phyloP scores from a whole-genome alignment of 495 filamentous ascomycete genomes.

The Aspergillus wentii region DNA sequence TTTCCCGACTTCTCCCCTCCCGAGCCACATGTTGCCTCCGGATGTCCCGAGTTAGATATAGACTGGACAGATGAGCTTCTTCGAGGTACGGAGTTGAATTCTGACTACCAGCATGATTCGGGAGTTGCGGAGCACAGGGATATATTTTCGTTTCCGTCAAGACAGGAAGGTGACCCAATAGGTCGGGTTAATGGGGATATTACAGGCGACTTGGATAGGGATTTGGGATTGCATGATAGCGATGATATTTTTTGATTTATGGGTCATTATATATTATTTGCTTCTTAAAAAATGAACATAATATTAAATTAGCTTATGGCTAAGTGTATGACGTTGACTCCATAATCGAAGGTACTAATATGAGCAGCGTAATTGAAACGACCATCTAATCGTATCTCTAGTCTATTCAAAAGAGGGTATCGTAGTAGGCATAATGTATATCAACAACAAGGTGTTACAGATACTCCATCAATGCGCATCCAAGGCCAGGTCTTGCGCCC shows the following conservation, averaged over 20 bases:
- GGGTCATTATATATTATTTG: too few relatives aligned
- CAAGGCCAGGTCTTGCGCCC: too few relatives aligned
- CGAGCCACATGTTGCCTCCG: conserved; percentile 2
- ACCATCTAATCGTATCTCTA: too few relatives aligned
- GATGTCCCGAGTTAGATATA: conserved; percentile 16
- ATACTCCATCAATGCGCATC: too few relatives aligned
- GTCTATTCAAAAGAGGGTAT: too few relatives aligned
- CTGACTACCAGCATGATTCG: conserved; percentile 4
- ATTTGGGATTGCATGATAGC: conserved; percentile 30
- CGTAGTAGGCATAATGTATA: too few relatives aligned
- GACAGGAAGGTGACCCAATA: conserved; percentile 9
- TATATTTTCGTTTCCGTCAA: conserved; percentile 22
- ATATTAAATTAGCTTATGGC: too few relatives aligned
- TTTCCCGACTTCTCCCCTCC: conserved; percentile 15
- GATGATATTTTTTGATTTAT: conserved; percentile 37
- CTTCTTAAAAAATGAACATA: too few relatives aligned
- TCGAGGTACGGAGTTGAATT: conserved; percentile 15
- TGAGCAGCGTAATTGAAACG: too few relatives aligned
- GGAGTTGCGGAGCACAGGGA: conserved; percentile 12
- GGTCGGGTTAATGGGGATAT: conserved; percentile 17
- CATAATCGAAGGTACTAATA: too few relatives aligned
- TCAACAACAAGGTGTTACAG: too few relatives aligned
- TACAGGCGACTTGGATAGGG: conserved; percentile 40
- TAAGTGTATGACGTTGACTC: too few relatives aligned
- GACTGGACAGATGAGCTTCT: conserved; percentile 37